Evolutionary conservation across 306 rosid genomes (phyloP).

Genomic region (Cucurbita ficifolia): DNA sequence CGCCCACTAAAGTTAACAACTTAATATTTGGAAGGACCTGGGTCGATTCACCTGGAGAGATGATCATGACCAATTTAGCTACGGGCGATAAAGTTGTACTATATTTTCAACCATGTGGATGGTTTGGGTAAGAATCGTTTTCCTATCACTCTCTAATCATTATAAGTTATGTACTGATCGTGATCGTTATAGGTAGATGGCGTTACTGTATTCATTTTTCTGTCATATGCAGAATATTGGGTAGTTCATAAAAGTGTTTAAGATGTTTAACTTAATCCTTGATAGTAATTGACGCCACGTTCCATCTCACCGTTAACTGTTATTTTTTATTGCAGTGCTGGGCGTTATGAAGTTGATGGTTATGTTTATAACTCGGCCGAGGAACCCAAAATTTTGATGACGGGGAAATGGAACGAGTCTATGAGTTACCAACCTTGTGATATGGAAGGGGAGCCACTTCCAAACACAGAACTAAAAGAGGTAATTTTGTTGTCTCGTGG

Average conservation of each 20-base stretch:
- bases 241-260: too few relatives aligned
- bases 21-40: constrained; percentile 87
- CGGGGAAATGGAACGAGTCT: constrained; percentile 90
- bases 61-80: constrained; percentile 67
- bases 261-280: not conserved
- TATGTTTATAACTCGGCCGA: constrained; percentile 62
- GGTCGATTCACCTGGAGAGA: constrained; percentile 92
- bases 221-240: too few relatives aligned
- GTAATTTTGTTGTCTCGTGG: constrained; percentile 17
- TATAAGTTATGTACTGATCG: not conserved
- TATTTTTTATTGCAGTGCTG: constrained; percentile 36
- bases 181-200: too few relatives aligned
- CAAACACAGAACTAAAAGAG: constrained; percentile 73
- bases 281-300: not conserved
- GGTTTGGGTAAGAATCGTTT: constrained; percentile 62
- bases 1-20: constrained; percentile 87
- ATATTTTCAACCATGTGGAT: constrained; percentile 91
- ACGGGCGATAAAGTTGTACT: constrained; percentile 83
- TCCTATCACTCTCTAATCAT: not conserved
- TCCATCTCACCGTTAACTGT: not conserved
- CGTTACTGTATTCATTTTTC: too few relatives aligned
- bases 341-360: constrained; percentile 96
- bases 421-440: constrained; percentile 80
- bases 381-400: constrained; percentile 82
- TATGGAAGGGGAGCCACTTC: constrained; percentile 80